Percentiles rank a stretch among this genome's conserved stretches.
Conservation (phyloP, 768 basidiomycete genomes). For the Tephrocybe sp. region DNA sequence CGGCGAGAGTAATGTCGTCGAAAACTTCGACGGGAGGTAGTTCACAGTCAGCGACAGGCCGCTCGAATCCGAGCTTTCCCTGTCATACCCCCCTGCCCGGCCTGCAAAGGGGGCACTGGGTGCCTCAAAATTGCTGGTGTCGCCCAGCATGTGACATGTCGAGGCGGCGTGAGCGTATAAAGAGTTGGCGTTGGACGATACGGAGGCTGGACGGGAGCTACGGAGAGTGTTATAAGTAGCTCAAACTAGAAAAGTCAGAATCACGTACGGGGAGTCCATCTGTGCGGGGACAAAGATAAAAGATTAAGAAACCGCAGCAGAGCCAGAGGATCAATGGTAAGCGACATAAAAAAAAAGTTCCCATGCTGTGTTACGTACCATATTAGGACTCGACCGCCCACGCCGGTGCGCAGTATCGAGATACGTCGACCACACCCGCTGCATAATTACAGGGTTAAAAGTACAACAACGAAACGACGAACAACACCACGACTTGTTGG, state of each 20-base stretch:
- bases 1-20: constrained; percentile 36
- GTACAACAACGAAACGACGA: not conserved
- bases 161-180: constrained; percentile 46
- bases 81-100: constrained; percentile 7
- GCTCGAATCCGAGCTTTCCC: constrained; percentile 15
- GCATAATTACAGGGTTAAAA: constrained; percentile 31
- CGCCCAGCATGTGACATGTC: constrained; percentile 47
- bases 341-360: constrained; percentile 13
- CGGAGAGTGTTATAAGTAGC: constrained; percentile 6
- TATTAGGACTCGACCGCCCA: constrained; percentile 13
- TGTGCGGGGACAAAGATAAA: constrained; percentile 5
- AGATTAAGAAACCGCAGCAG: not conserved
- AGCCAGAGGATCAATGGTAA: constrained; percentile 10
- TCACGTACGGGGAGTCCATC: constrained; percentile 19
- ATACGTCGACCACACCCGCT: constrained; percentile 56
- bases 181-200: constrained; percentile 36
- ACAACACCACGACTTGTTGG: too few relatives aligned
- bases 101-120: constrained; percentile 39
- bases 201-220: constrained; percentile 36
- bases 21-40: constrained; percentile 70
- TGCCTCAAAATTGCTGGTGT: constrained; percentile 34
- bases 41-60: constrained; percentile 41
- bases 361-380: constrained; percentile 20
- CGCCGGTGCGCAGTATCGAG: constrained; percentile 29
- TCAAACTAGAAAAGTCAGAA: constrained; percentile 12